Evolutionary conservation across 2,329 filamentous ascomycete species (phyloP).

Genomic region (Colletotrichum viniferum): DNA sequence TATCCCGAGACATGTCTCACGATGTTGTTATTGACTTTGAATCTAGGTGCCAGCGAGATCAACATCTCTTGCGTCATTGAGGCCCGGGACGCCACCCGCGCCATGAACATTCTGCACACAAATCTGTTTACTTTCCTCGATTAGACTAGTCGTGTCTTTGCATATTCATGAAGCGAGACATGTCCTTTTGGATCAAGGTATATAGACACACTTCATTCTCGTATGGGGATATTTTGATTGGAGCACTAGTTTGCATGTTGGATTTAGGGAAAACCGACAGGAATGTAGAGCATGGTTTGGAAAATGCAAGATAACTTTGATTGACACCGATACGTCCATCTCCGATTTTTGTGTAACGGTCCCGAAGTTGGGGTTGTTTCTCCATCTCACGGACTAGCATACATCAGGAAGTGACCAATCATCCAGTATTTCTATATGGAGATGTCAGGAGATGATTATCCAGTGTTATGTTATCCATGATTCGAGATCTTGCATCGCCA

Average conservation of each 20-base stretch:
- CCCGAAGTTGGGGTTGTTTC: background rate
- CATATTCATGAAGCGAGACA: background rate
- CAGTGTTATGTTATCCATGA: background rate
- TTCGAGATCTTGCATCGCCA: background rate
- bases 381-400: background rate
- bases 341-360: background rate
- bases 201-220: background rate
- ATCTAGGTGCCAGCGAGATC: constrained; percentile 92
- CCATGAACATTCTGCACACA: constrained; percentile 95
- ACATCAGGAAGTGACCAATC: background rate
- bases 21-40: constrained; percentile 40
- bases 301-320: background rate
- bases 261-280: background rate
- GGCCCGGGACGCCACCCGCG: constrained; percentile 85
- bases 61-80: constrained; percentile 99
- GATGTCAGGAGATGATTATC: background rate
- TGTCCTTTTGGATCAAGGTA: background rate
- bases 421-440: background rate
- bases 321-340: background rate
- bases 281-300: background rate
- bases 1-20: constrained; percentile 42
- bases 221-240: background rate
- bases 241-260: background rate
- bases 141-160: constrained; percentile 36
- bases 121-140: constrained; percentile 97